phyloP scores from a whole-genome alignment of 2,329 filamentous ascomycete genomes.

The Cladophialophora exuberans region DNA sequence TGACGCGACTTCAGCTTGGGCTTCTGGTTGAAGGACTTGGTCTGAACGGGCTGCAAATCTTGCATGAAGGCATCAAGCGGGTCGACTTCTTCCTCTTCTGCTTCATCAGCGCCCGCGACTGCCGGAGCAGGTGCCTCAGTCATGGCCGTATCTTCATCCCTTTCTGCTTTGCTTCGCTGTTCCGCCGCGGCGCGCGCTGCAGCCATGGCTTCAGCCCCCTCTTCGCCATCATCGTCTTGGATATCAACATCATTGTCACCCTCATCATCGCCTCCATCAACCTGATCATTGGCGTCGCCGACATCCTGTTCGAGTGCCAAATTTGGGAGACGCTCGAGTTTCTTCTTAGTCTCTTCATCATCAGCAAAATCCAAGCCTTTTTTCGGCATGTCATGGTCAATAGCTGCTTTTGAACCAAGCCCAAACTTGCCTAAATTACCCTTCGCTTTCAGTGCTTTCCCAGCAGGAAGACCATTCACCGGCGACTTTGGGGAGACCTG shows the following conservation, averaged over 20 bases:
- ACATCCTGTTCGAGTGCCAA: conserved; percentile 56
- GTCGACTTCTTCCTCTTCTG: conserved; percentile 75
- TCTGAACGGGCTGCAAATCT: conserved; percentile 57
- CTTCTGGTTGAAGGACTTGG: conserved; percentile 36
- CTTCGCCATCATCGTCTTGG: conserved; percentile 79
- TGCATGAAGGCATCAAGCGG: conserved; percentile 98
- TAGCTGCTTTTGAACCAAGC: conserved; percentile 67
- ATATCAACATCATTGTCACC: conserved; percentile 75
- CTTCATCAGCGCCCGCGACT: conserved; percentile 47
- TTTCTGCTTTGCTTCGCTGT: conserved; percentile 60
- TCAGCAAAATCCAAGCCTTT: conserved; percentile 84
- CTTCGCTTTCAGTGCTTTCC: conserved; percentile 62
- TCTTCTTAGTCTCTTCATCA: conserved; percentile 82
- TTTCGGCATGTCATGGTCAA: conserved; percentile 71
- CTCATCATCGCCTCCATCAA: conserved; percentile 60
- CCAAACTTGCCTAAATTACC: conserved; percentile 83
- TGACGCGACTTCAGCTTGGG: conserved; percentile 53
- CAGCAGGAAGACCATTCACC: conserved; percentile 36
- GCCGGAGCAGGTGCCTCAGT: conserved; percentile 46
- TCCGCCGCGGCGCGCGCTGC: conserved; percentile 84
- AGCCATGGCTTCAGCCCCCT: conserved; percentile 82
- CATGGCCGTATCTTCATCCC: conserved; percentile 39
- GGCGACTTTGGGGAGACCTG: conserved; percentile 46
- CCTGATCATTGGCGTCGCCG: conserved; percentile 64
- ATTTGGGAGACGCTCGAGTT: conserved; percentile 86